Evolutionary conservation across 139 green algal genomes (phyloP).

Genomic region (Ulvella scutata): DNA sequence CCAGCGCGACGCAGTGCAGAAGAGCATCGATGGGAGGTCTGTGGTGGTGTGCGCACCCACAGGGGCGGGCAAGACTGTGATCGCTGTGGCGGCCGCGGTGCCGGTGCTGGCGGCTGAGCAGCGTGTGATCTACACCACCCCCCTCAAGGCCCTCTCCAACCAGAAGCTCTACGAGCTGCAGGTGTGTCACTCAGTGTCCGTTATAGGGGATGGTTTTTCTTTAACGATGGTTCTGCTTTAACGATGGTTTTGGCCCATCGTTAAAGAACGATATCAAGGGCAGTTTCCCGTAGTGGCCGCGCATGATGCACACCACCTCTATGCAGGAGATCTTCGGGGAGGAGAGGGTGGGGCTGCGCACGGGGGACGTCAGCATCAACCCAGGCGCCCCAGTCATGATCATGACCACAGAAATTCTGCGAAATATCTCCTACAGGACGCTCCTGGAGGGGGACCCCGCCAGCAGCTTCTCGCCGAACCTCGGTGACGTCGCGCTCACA

Average conservation of each 20-base stretch:
- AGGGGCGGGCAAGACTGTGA: slow-evolving; percentile 91
- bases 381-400: slow-evolving; percentile 72
- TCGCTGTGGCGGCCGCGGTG: slow-evolving; percentile 76
- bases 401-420: slow-evolving; percentile 97
- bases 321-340: slow-evolving; percentile 1
- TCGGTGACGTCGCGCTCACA: slow-evolving; percentile 73
- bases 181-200: slow-evolving; percentile 2
- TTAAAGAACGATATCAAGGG: no score
- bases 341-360: slow-evolving; percentile 60
- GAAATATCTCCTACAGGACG: slow-evolving; percentile 91
- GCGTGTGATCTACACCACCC: slow-evolving; percentile 61
- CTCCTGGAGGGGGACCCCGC: neutral
- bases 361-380: slow-evolving; percentile 82
- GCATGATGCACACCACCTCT: no score
- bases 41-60: slow-evolving; percentile 91
- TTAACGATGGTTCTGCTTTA: no score
- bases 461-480: neutral
- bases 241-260: no score
- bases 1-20: slow-evolving; percentile 38
- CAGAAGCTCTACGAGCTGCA: slow-evolving; percentile 83
- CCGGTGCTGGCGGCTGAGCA: slow-evolving; percentile 50
- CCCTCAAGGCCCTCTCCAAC: slow-evolving; percentile 61
- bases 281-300: no score
- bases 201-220: no score
- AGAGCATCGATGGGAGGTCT: slow-evolving; percentile 46